phyloP scores from a whole-genome alignment of 768 basidiomycete species.

The Boletus speciosus region DNA sequence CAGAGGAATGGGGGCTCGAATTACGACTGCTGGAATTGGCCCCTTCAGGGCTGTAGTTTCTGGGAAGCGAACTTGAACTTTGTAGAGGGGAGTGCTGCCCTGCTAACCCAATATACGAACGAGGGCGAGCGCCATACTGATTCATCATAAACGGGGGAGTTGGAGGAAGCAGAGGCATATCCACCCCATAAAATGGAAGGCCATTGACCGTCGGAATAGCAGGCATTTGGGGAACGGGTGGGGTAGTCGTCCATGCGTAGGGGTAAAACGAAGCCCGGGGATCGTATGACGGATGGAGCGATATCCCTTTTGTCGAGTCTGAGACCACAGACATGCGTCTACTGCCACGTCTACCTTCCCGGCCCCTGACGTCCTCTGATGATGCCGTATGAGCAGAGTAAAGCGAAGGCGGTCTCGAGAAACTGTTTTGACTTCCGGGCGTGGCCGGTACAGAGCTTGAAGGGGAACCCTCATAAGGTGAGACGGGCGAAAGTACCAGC shows the following conservation, averaged over 20 bases:
- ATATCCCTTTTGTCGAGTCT: constrained; percentile 31
- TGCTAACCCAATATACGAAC: constrained; percentile 28
- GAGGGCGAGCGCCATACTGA: constrained; percentile 44
- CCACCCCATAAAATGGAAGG: constrained; percentile 47
- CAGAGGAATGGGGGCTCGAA: constrained; percentile 18
- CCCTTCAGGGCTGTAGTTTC: constrained; percentile 27
- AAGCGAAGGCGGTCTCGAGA: constrained; percentile 54
- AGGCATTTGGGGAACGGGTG: constrained; percentile 36
- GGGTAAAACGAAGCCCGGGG: constrained; percentile 25
- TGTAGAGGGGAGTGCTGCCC: constrained; percentile 30
- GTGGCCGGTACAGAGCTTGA: constrained; percentile 45
- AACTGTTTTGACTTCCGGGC: constrained; percentile 34
- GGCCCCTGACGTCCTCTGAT: constrained; percentile 51
- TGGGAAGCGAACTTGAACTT: constrained; percentile 17
- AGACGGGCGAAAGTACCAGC: constrained; percentile 34
- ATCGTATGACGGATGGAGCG: constrained; percentile 26
- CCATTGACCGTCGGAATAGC: constrained; percentile 31
- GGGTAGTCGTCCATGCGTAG: constrained; percentile 25
- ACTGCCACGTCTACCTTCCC: constrained; percentile 34
- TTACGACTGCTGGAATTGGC: constrained; percentile 14
- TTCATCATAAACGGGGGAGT: constrained; percentile 75
- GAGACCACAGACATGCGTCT: constrained; percentile 43
- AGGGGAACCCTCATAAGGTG: constrained; percentile 44
- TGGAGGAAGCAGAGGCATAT: constrained; percentile 70
- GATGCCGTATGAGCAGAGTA: constrained; percentile 54